Base-by-base conservation (phyloP, 2,329 filamentous ascomycete genomes). In the Penicillium sumatraense region DNA sequence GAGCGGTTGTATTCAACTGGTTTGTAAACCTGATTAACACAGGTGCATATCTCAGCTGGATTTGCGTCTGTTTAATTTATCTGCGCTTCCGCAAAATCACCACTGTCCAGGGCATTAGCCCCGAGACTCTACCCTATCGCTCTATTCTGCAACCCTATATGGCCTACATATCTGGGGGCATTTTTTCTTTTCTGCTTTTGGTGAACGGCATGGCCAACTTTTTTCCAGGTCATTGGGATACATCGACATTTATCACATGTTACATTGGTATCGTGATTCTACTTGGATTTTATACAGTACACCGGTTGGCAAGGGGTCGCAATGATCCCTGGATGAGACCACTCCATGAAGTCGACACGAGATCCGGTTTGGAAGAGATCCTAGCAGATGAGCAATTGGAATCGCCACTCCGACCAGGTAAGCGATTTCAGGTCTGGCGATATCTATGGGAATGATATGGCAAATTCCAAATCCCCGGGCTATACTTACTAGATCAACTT, bases 1-100 rank as follows among this genome's bases (percentile, higher is more conserved):
- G 84, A 38, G 68, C 72, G 5, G 70, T 75, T 0, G 81, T 88
- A 13, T 87, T 89, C 51, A 79, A 83, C 59, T 89, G 86, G 86
- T 81, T 89, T 18, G 33, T 35, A 4, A 35, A 35, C 33, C 33
- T 35, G 13, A 35, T 35, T 8, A 35, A 35, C 5, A 35, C 33
- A 6, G 33, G 33, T n/a, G 33, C 14, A 16, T 35, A n/a, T 35
- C 14, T n/a, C 7, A 35, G 33, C 33, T 35, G 33, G 33, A 35
- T 35, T 16, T 35, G 33, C 16, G 33, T 16, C 14, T 35, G 33
- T 16, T 4, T 35, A 7, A 16, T 35, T 2, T 35, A 35, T 16
- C 13, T 35, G 14, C 33, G 33, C 8, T 35, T 35, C 8, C 33
- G 33, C n/a, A 35, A 35, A n/a, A 8, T 16, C 14, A 35, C 33